phyloP scores from a whole-genome alignment of 2,329 filamentous ascomycete species.

The Alternaria gansuensis region DNA sequence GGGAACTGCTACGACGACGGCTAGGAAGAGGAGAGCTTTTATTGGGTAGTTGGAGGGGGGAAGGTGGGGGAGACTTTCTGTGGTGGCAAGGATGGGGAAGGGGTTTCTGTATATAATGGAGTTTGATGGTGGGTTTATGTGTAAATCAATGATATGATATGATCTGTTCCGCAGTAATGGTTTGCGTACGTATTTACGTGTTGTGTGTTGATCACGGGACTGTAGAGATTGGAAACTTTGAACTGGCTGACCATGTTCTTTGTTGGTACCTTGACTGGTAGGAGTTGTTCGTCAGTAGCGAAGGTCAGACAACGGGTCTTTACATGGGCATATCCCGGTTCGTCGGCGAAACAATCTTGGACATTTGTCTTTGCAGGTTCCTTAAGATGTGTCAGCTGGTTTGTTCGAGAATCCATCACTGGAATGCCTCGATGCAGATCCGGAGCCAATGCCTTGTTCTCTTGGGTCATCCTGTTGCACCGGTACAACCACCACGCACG shows the following conservation, averaged over 20 bases:
- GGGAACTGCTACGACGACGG: conserved; percentile 30
- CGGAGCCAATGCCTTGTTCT: not conserved
- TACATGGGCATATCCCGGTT: not conserved
- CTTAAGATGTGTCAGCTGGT: not conserved
- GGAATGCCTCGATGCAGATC: not conserved
- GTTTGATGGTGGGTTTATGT: no score
- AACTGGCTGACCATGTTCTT: not conserved
- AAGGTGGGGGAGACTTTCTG: not conserved
- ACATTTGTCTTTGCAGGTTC: not conserved
- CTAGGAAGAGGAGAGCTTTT: conserved; percentile 27
- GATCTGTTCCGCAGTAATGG: no score
- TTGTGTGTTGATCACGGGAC: not conserved
- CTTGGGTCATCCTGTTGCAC: not conserved
- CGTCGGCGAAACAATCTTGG: not conserved
- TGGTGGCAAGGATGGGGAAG: not conserved
- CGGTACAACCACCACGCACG: not conserved
- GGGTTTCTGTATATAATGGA: not conserved
- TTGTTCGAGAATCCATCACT: not conserved
- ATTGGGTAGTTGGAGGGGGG: not conserved
- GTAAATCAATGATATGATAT: no score
- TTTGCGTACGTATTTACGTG: not conserved
- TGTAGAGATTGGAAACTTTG: not conserved
- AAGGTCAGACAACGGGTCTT: not conserved
- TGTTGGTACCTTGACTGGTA: not conserved
- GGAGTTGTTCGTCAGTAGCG: not conserved